Conservation (phyloP, 2,329 filamentous ascomycete species). For the Colletotrichum costaricense region DNA sequence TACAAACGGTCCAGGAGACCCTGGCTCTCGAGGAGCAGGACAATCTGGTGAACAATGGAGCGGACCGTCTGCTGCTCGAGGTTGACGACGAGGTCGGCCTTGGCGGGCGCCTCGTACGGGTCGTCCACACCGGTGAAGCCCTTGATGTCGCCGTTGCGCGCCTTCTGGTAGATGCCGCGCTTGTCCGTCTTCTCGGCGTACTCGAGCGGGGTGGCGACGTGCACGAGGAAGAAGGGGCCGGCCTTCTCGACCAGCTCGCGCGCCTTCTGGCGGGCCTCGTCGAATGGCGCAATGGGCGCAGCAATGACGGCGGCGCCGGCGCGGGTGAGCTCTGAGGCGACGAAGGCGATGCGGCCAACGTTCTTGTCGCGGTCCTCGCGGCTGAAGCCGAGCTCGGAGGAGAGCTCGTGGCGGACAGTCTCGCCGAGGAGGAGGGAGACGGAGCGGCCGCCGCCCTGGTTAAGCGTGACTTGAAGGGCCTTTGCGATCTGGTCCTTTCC, state of each 20-base stretch:
- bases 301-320: slow-evolving; percentile 95
- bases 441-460: slow-evolving; percentile 95
- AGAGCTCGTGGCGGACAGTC: slow-evolving; percentile 93
- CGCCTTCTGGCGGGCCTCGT: slow-evolving; percentile 79
- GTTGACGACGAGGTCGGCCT: slow-evolving; percentile 88
- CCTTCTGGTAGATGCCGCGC: slow-evolving; percentile 87
- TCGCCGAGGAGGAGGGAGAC: slow-evolving; percentile 96
- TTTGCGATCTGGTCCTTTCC: slow-evolving; percentile 98
- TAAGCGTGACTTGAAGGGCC: slow-evolving; percentile 94
- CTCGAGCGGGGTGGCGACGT: slow-evolving; percentile 93
- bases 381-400: slow-evolving; percentile 94
- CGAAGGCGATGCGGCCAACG: slow-evolving; percentile 95
- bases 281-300: slow-evolving; percentile 94
- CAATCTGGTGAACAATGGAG: slow-evolving; percentile 96
- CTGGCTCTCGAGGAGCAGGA: slow-evolving; percentile 89
- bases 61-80: slow-evolving; percentile 87
- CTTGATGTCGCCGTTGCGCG: slow-evolving; percentile 91
- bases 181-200: slow-evolving; percentile 96
- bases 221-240: slow-evolving; percentile 93
- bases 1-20: slow-evolving; percentile 83
- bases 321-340: slow-evolving; percentile 93
- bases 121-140: slow-evolving; percentile 99
- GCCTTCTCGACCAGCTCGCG: slow-evolving; percentile 88
- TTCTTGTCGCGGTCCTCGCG: slow-evolving; percentile 93
- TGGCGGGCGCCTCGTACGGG: slow-evolving; percentile 87